These are phyloP conservation scores for Bassia scoparia DNA, from an alignment of 148 eudicot genomes.

Conservation along the genomic window DNA sequence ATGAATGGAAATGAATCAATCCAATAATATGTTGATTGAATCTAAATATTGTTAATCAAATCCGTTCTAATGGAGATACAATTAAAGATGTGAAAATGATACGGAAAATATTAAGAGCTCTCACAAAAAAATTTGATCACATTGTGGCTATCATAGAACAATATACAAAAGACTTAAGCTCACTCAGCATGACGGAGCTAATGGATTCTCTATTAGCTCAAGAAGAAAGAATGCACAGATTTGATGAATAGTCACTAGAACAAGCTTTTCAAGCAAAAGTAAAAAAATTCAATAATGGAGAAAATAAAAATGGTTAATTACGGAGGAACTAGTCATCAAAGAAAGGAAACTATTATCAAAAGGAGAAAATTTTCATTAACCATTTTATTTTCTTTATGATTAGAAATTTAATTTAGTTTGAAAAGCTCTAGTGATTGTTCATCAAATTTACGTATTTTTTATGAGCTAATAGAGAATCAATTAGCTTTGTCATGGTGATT, in stretches of 20 bases:
- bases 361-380: no score
- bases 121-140: not conserved
- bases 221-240: not conserved
- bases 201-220: no score
- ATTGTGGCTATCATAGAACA: not conserved
- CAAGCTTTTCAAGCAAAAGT: slow-evolving; percentile 4
- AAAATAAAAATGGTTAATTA: no score
- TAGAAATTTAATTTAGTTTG: not conserved
- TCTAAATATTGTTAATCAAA: not conserved
- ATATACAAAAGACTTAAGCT: not conserved
- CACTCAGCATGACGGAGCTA: not conserved
- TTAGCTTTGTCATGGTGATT: not conserved
- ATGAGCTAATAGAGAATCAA: no score
- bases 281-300: not conserved
- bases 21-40: not conserved
- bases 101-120: not conserved
- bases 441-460: not conserved
- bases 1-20: not conserved
- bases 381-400: not conserved
- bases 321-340: no score
- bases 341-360: no score
- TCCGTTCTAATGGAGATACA: not conserved
- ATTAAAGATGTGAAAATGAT: not conserved
- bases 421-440: slow-evolving; percentile 11
- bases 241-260: no score